Evolutionary conservation across 2,329 filamentous ascomycete species (phyloP).

Genomic region (Alternaria tenuissima): DNA sequence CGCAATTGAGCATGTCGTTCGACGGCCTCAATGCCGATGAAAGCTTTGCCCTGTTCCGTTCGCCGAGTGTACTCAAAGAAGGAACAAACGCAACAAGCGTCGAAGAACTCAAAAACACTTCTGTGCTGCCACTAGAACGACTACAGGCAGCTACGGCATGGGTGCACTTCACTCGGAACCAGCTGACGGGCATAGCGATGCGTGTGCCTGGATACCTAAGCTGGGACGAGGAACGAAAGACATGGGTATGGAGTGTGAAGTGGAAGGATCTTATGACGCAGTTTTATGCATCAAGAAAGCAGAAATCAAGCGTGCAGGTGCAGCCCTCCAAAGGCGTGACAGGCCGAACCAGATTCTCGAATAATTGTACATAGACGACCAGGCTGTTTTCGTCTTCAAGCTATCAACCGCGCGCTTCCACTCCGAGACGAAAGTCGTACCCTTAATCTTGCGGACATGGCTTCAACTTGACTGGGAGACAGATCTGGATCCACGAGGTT

Average conservation of each 20-base stretch:
- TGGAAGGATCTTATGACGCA: constrained; percentile 30
- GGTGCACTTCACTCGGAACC: constrained; percentile 19
- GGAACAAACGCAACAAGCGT: constrained; percentile 14
- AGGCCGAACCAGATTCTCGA: no score
- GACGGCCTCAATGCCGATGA: constrained; percentile 7
- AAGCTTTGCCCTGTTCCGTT: constrained; percentile 13
- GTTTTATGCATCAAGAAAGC: no score
- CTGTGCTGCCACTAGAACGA: constrained; percentile 23
- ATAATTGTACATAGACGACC: not conserved
- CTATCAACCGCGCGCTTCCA: not conserved
- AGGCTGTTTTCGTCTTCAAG: not conserved
- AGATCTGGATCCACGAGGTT: constrained; percentile 10
- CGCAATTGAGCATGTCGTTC: constrained; percentile 22
- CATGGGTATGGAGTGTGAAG: constrained; percentile 31
- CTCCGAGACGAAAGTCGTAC: constrained; percentile 1
- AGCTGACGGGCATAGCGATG: constrained; percentile 22
- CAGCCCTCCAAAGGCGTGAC: no score
- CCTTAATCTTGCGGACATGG: constrained; percentile 15
- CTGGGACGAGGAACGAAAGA: constrained; percentile 27
- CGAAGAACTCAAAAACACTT: constrained; percentile 19
- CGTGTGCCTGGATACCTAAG: constrained; percentile 16
- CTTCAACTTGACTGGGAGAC: constrained; percentile 25
- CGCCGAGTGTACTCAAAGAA: constrained; percentile 13
- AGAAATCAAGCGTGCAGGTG: no score
- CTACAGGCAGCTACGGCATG: constrained; percentile 27